Evolutionary conservation across 2,329 filamentous ascomycete species (phyloP), one percentile per base, ranked within the genome.

Genomic region (Penicillium crustosum): DNA sequence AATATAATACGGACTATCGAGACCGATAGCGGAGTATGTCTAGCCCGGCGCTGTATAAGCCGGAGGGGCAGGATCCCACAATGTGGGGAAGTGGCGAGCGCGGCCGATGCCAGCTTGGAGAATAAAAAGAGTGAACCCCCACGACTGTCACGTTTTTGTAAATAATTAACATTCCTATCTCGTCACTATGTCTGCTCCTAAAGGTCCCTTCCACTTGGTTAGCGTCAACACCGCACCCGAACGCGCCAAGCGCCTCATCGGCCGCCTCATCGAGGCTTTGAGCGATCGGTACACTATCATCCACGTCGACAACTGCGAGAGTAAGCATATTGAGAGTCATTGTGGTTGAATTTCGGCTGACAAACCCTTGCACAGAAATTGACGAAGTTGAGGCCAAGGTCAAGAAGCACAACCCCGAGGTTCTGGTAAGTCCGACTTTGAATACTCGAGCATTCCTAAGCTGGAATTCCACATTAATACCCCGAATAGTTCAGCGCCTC

Each of bases 161-260:
- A 48, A 49, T 25, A 41, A 48, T 53, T 44, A 27, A 31, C 9
- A 38, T 50, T 43, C 36, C 31, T 45, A 47, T 12, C 47, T 47
- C 27, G 48, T 56, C 61, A 62, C 12, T 31, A 73, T 70, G 68
- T 64, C 68, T 60, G 61, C 71, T 56, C 77, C 81, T 15, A 78
- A 80, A 63, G 84, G 84, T 19, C 85, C 85, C 3, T 89, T 81
- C 74, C 82, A 78, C 65, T 81, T 89, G 13, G 82, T 89, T 31
- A 89, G 86, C 2, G 86, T 89, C 63, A 89, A 89, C 75, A 88
- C 82, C 1, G 85, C 82, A 2, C 86, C 87, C 0, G 86, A 88
- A 61, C 79, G 86, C 55, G 87, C 87, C 35, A 83, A 85, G 73
- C 74, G 78, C 8, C 73, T 90, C 35, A 83, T 88, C 65, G 86